Evolutionary conservation across 768 basidiomycete species (phyloP).

Genomic region (Trametes cubensis): DNA sequence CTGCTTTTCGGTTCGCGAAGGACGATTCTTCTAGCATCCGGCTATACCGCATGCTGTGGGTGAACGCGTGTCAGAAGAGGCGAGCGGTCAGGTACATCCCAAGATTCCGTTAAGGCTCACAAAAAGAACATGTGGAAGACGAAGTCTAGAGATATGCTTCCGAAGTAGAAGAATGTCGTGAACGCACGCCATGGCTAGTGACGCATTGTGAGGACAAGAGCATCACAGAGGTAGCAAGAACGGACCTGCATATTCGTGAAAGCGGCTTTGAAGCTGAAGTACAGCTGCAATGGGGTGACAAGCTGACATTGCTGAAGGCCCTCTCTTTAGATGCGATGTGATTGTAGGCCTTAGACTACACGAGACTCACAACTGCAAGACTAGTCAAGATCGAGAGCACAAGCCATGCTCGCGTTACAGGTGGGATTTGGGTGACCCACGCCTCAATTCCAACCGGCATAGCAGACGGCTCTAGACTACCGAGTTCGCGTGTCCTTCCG

Average conservation of each 20-base stretch:
- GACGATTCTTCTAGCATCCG: slow-evolving; percentile 97
- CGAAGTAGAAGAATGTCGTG: slow-evolving; percentile 97
- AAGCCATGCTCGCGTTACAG: slow-evolving; percentile 88
- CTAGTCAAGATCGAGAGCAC: slow-evolving; percentile 77
- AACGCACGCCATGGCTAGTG: slow-evolving; percentile 80
- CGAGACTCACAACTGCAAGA: slow-evolving; percentile 76
- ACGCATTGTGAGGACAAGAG: neutral
- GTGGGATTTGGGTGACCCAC: slow-evolving; percentile 91
- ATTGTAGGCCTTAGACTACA: neutral
- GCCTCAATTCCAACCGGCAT: slow-evolving; percentile 89
- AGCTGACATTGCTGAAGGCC: slow-evolving; percentile 82
- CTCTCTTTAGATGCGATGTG: neutral
- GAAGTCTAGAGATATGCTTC: slow-evolving; percentile 89
- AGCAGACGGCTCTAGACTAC: neutral
- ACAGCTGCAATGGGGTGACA: slow-evolving; percentile 88
- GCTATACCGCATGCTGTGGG: slow-evolving; percentile 88
- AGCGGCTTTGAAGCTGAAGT: slow-evolving; percentile 87
- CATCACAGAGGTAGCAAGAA: slow-evolving; percentile 3
- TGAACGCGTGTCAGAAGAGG: neutral
- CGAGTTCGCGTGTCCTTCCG: neutral
- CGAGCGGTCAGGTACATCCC: neutral
- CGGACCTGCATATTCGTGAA: slow-evolving; percentile 80
- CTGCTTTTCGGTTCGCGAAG: slow-evolving; percentile 87
- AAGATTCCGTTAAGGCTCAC: slow-evolving; percentile 49
- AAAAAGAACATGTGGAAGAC: slow-evolving; percentile 99